Percentiles rank a stretch among this genome's conserved stretches.
Conservation (phyloP, 2,329 filamentous ascomycete genomes). For the Diaporthe sp. region DNA sequence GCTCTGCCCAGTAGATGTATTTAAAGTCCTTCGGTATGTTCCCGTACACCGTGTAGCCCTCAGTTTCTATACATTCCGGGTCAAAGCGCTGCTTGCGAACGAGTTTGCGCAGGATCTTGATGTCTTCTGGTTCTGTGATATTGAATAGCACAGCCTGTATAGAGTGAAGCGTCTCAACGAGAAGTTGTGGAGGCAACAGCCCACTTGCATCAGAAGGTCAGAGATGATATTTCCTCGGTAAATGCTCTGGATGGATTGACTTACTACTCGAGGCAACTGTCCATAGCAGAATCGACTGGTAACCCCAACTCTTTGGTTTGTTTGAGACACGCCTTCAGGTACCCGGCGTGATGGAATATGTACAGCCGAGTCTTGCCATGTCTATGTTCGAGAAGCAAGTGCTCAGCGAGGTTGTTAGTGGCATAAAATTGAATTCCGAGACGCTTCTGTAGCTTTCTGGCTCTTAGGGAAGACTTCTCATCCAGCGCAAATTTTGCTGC, state of each 20-base stretch:
- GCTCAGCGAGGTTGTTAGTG: neutral
- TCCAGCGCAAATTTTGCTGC: neutral
- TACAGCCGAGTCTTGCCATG: neutral
- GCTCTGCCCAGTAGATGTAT: slow-evolving; percentile 1
- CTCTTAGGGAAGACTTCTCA: neutral
- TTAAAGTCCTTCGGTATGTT: neutral
- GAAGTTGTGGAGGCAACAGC: neutral
- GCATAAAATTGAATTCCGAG: neutral
- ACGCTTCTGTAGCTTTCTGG: neutral
- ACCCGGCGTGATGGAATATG: neutral
- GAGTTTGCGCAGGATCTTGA: neutral
- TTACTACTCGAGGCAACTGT: neutral
- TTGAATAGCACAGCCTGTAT: neutral
- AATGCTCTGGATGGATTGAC: neutral
- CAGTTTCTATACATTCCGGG: neutral
- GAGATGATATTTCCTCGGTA: neutral
- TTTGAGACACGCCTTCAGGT: neutral
- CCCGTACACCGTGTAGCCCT: neutral
- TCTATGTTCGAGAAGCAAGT: neutral
- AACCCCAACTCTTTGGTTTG: neutral
- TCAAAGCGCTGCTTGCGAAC: neutral
- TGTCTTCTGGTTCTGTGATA: neutral
- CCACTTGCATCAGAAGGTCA: neutral
- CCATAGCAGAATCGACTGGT: neutral
- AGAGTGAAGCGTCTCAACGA: neutral